Evolutionary conservation across 2,329 filamentous ascomycete genomes (phyloP).

Genomic region (Sphaerulina musiva): DNA sequence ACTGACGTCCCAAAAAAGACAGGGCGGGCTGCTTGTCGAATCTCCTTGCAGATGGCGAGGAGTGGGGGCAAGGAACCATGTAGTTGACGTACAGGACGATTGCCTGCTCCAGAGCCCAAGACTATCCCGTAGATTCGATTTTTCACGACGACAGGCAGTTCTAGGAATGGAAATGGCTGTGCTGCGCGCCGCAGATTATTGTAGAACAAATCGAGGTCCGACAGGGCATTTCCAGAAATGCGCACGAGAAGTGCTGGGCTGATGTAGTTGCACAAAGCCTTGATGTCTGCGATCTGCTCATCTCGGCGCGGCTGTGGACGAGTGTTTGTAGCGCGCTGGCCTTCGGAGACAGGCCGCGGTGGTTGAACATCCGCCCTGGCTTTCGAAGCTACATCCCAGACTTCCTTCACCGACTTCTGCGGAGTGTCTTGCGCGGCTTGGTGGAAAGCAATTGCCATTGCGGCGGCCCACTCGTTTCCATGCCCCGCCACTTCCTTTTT

Average conservation of each 20-base stretch:
- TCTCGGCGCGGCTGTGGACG: not conserved
- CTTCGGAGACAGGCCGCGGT: not conserved
- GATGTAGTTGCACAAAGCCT: not conserved
- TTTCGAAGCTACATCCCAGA: conserved; percentile 73
- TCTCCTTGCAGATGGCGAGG: not conserved
- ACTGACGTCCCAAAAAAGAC: not conserved
- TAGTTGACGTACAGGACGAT: not conserved
- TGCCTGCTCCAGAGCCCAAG: not conserved
- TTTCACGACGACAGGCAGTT: not conserved
- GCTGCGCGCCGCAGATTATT: not conserved
- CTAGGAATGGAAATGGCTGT: not conserved
- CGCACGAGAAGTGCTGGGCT: not conserved
- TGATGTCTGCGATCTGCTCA: not conserved
- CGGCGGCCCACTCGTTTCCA: not conserved
- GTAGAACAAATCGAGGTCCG: not conserved
- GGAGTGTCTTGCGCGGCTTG: conserved; percentile 78
- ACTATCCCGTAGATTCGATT: not conserved
- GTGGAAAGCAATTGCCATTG: conserved; percentile 57
- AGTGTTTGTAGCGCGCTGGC: not conserved
- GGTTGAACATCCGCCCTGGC: conserved; percentile 34
- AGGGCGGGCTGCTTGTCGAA: not conserved
- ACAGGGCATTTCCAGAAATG: not conserved
- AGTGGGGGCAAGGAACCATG: not conserved
- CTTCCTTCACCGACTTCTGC: conserved; percentile 72
- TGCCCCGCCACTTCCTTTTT: not conserved